Evolutionary conservation across 2,329 filamentous ascomycete genomes (phyloP), one percentile per base, ranked within the genome.

Genomic region (Talaromyces albobiverticillius): DNA sequence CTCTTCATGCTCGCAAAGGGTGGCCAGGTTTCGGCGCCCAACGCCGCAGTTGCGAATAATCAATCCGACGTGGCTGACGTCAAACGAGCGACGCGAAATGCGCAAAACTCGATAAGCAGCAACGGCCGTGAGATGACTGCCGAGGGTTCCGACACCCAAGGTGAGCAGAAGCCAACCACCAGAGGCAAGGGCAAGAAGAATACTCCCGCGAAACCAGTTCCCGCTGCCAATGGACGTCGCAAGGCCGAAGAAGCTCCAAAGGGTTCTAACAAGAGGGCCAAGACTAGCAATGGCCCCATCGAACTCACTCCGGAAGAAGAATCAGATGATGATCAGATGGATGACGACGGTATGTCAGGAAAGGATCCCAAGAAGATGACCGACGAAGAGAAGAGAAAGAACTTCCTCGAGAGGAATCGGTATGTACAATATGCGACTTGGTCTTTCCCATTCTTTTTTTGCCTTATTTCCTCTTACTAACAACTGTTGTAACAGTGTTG

Each of bases 301-400:
- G 69, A 66, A 54, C 73, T 71, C 58, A 72, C 67, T 38, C 66
- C 69, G 41, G 73, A 76, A 52, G 63, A 79, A 4, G 77, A 84
- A 2, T 78, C 83, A 4, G 76, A 82, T 4, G 77, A 82, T 4
- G 59, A 82, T 78, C 45, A 80, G 83, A 47, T 79, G 82, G 5
- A 80, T 79, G 26, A 67, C 63, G 77, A 83, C 41, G 6, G 25
- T 9, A 40, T 25, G 22, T 71, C 79, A 38, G n/a, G n/a, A n/a
- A 83, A 87, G 62, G 77, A 83, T 46, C 72, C 79, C 38, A 83
- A 87, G 63, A 96, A 96, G 78, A 95, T 96, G 90, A 96, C 92
- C 0, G 94, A 97, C 54, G 94, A 97, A 67, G 94, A 99, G 77
- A 99, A 99, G 79, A 83, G 94, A 40, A 96, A 95, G 76, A 99